These are phyloP conservation scores for Hypericum androsaemum DNA, from an alignment of 345 rosid species.

Conservation along the genomic window DNA sequence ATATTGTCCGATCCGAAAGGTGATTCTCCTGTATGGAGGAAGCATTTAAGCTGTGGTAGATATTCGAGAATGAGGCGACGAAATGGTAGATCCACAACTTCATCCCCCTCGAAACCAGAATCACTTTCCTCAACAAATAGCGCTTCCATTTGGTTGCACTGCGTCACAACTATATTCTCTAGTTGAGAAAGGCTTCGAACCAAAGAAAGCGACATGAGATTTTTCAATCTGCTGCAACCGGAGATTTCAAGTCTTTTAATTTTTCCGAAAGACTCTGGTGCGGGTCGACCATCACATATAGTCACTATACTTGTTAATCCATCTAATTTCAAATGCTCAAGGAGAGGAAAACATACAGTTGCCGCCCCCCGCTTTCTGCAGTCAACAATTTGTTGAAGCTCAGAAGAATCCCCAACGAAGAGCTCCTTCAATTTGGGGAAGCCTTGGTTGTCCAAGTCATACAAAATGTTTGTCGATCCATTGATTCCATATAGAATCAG, in stretches of 20 bases:
- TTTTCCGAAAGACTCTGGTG: slow-evolving; percentile 8
- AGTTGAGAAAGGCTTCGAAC: slow-evolving; percentile 9
- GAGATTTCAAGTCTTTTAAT: slow-evolving; percentile 8
- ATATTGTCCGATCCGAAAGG: no score
- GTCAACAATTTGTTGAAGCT: no score
- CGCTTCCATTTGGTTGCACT: slow-evolving; percentile 10
- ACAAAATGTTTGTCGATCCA: no score
- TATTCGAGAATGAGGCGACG: not conserved
- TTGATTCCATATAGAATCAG: no score
- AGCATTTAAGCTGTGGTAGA: slow-evolving; percentile 5
- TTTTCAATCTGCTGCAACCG: slow-evolving; percentile 5
- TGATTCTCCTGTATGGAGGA: not conserved
- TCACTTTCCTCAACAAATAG: slow-evolving; percentile 8
- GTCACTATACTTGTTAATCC: no score
- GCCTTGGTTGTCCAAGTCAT: no score
- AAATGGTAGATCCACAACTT: not conserved
- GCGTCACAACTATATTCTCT: slow-evolving; percentile 12
- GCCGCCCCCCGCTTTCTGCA: no score
- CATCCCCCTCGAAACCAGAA: not conserved
- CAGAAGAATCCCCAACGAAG: no score
- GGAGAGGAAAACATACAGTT: no score
- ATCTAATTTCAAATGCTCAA: no score
- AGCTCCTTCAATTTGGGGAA: no score
- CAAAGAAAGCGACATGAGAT: slow-evolving; percentile 10
- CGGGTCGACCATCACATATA: slow-evolving; percentile 5